Evolutionary conservation across 768 basidiomycete genomes (phyloP).

Genomic region (Myochromella boudieri): DNA sequence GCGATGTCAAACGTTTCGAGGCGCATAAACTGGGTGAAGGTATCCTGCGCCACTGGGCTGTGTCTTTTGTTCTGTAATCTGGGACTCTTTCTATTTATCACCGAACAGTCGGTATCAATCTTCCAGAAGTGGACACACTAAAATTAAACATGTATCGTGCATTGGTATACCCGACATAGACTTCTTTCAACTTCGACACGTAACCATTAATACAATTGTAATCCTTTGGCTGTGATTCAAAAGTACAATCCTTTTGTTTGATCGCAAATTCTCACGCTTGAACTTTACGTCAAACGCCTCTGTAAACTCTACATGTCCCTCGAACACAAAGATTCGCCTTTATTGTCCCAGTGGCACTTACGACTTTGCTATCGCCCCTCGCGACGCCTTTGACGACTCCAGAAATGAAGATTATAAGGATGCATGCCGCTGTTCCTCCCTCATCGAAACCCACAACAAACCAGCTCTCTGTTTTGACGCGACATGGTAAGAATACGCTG

Average conservation of each 20-base stretch:
- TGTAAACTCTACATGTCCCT: no score
- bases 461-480: not conserved
- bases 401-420: not conserved
- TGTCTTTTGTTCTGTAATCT: slow-evolving; percentile 50
- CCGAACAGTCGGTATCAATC: not conserved
- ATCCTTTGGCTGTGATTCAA: no score
- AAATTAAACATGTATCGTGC: no score
- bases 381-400: not conserved
- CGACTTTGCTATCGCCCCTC: not conserved
- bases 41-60: slow-evolving; percentile 72
- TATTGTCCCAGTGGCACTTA: not conserved
- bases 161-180: no score
- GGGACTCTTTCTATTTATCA: not conserved
- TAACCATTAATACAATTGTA: no score
- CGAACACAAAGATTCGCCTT: not conserved
- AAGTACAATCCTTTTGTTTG: no score
- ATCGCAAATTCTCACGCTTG: no score
- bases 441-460: not conserved
- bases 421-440: not conserved
- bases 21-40: slow-evolving; percentile 60
- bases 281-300: no score
- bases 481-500: not conserved
- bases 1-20: slow-evolving; percentile 63
- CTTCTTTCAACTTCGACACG: no score
- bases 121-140: slow-evolving; percentile 3